Base-by-base conservation (phyloP, 148 eudicot genomes). In the Chenopodium berlandieri region DNA sequence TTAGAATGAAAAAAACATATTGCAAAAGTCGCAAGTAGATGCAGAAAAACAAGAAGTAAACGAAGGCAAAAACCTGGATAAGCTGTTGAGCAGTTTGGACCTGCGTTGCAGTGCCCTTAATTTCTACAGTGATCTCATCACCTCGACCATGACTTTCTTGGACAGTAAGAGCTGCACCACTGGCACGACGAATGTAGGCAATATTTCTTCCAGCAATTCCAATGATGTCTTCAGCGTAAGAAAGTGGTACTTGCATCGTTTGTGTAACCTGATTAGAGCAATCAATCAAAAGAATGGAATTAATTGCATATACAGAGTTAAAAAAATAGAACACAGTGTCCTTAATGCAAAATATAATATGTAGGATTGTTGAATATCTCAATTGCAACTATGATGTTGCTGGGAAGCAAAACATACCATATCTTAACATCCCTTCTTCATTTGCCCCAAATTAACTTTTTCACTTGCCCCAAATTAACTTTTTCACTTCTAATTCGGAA, bases 11-110 rank as follows among this genome's bases (percentile, higher is more conserved):
- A 17, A 7, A 1, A 48, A 40, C 9, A 71, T 14, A 31, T 4
- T 31, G 30, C n/a, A 32, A 4, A 71, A 34, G 25, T 37, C 23
- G 6, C 6, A 19, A 71, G 10, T 34, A 34, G 44, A 40, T 71
- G 40, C 20, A 71, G 27, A 0, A 20, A 40, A 7, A 34, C 50
- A 20, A 68, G 4, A 30, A 5, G 74, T 50, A 37, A 85, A 9
- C 88, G 73, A 14, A 83, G 84, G 27, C 12, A 75, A 66, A 56
- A 78, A 96, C 99, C 94, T 96, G 98, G 84, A 96, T 94, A 67
- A 96, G 95, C 78, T 94, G 98, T 82, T 96, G 97, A 74, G 98
- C 99, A 40, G 93, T 84, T 86, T 94, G 98, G 84, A 96, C 97
- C 86, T 96, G 90, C 30, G 89, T 32, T 6, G 93, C 84, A 74